Evolutionary conservation across 129 eudicot species (phyloP).

Genomic region (Kitagawia praeruptora): DNA sequence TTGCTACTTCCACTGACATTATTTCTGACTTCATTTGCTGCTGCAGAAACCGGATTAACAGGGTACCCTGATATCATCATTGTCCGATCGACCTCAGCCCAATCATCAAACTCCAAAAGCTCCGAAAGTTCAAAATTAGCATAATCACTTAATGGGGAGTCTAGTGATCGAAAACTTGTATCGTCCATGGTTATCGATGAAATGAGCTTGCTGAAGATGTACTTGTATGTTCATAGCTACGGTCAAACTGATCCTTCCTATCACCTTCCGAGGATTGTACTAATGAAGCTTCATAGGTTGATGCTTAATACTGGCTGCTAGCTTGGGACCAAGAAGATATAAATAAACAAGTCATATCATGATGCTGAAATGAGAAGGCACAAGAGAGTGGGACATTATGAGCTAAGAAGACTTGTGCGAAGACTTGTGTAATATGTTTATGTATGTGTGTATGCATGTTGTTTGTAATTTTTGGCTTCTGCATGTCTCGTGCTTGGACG

Average conservation of each 20-base stretch:
- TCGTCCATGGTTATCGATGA: slow-evolving; percentile 18
- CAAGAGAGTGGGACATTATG: not conserved
- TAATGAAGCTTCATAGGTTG: slow-evolving; percentile 50
- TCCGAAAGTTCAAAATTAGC: slow-evolving; percentile 39
- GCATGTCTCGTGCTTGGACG: not conserved
- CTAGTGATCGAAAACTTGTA: slow-evolving; percentile 16
- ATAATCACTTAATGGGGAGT: slow-evolving; percentile 33
- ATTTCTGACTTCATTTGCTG: slow-evolving; percentile 18
- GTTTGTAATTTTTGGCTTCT: not conserved
- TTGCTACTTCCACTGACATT: slow-evolving; percentile 26
- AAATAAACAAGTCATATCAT: not conserved
- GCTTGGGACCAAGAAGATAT: not conserved
- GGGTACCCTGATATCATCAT: slow-evolving; percentile 30
- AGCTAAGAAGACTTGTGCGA: not conserved
- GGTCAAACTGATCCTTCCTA: slow-evolving; percentile 35
- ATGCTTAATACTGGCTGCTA: slow-evolving; percentile 31
- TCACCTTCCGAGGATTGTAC: not conserved
- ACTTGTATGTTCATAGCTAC: not conserved
- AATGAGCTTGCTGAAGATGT: slow-evolving; percentile 6
- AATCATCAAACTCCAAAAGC: slow-evolving; percentile 35
- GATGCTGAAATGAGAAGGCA: slow-evolving; percentile 1
- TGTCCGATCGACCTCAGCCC: slow-evolving; percentile 32
- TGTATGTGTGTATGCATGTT: too few species aligned
- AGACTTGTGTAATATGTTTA: not conserved
- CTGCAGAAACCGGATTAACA: slow-evolving; percentile 25